Conservation (phyloP, 495 filamentous ascomycete genomes). For the Tetracladium marchalianum region DNA sequence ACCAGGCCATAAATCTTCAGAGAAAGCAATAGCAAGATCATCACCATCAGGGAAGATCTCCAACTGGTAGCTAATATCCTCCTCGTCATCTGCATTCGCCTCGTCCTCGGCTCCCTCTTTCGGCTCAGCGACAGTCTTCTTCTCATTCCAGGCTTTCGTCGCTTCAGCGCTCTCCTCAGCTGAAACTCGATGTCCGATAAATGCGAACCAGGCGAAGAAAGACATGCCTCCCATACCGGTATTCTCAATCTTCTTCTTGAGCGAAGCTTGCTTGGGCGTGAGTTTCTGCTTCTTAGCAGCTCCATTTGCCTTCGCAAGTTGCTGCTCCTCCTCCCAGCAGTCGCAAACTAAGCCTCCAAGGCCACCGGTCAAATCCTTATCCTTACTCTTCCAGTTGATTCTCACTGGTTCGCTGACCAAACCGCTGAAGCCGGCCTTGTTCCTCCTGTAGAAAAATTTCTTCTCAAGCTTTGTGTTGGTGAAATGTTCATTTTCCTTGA, state of each 20-base stretch:
- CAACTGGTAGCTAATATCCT: constrained; percentile 40
- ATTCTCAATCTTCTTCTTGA: constrained; percentile 44
- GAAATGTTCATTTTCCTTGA: constrained; percentile 64
- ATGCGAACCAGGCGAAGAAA: constrained; percentile 89
- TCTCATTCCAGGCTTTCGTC: constrained; percentile 46
- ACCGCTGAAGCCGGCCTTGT: constrained; percentile 54
- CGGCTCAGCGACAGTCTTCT: constrained; percentile 34
- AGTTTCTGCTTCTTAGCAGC: constrained; percentile 11
- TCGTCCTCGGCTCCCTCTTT: constrained; percentile 31
- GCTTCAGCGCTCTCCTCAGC: constrained; percentile 59
- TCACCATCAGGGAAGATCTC: constrained; percentile 80
- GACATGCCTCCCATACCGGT: constrained; percentile 49
- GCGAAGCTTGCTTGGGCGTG: constrained; percentile 37
- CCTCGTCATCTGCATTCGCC: constrained; percentile 42
- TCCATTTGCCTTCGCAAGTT: constrained; percentile 25
- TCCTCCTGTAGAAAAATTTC: constrained; percentile 73
- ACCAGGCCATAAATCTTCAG: constrained; percentile 79
- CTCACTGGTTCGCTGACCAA: constrained; percentile 76
- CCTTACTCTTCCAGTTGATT: constrained; percentile 73
- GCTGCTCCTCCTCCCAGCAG: constrained; percentile 52
- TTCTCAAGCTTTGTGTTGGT: constrained; percentile 68
- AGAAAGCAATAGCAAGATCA: constrained; percentile 64
- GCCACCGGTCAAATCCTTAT: constrained; percentile 73
- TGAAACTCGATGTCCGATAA: constrained; percentile 50
- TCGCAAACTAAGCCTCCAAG: constrained; percentile 60